Evolutionary conservation across 768 basidiomycete genomes (phyloP), one percentile per base, ranked within the genome.

Genomic region (Boletus rubescentipes): DNA sequence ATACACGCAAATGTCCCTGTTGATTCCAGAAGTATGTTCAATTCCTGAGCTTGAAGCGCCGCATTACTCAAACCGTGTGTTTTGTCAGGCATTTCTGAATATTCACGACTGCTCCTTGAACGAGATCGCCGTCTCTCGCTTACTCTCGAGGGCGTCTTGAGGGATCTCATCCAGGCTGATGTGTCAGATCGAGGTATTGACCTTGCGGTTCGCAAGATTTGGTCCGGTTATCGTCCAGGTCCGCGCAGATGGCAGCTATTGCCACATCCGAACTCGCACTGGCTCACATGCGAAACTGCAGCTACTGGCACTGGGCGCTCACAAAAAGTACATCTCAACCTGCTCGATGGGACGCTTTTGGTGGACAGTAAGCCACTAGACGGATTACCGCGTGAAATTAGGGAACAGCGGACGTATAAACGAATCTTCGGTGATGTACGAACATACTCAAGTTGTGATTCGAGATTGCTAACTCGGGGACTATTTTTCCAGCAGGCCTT

Each of bases 321-420:
- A 26, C 26, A 26, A 26, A 26, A 4, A 26, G 26, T 26, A 6
- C 26, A 26, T 26, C 26, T 26, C 6, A 26, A 6, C 26, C 26
- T 26, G 26, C 26, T 26, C 26, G 26, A 26, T 26, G 26, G 26
- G 26, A 26, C 26, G 6, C 26, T 26, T 26, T 26, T 26, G 26
- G 26, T 26, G 26, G 26, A 26, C 26, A 26, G 26, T 26, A 26
- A 26, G 6, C 26, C 26, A 46, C 60, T 39, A 77, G 77, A 55
- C 75, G 69, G 0, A 61, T 62, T 10, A 74, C 9, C 41, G 9
- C 26, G 15, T 9, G 12, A 23, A 8, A 41, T 41, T 12, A 41
- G 21, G 40, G 4, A 23, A 70, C 70, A 78, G 38, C 76, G 76
- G 2, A 57, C 77, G 20, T 43, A 43, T 7, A n/a, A 30, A 29